phyloP scores from a whole-genome alignment of 1,284 basidiomycete species.

The Rhizoctonia solani region DNA sequence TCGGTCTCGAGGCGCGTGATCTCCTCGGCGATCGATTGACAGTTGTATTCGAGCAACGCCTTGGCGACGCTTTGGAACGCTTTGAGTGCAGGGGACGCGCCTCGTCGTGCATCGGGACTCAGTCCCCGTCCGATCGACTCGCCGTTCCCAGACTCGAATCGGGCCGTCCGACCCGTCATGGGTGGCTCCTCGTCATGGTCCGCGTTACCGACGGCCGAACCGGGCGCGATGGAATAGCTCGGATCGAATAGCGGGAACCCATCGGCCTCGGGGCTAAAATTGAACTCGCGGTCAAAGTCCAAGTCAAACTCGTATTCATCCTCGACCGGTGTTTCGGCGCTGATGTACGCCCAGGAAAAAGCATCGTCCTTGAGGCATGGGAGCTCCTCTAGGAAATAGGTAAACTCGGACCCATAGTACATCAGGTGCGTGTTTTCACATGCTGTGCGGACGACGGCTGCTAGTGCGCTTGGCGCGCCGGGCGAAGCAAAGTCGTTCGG shows the following conservation, averaged over 20 bases:
- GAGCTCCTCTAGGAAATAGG: conserved; percentile 33
- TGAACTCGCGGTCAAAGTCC: conserved; percentile 25
- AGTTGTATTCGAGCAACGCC: conserved; percentile 58
- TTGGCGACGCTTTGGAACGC: conserved; percentile 61
- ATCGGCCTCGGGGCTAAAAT: neutral
- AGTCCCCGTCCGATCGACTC: conserved; percentile 1
- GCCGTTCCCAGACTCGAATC: conserved; percentile 2
- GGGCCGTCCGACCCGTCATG: neutral
- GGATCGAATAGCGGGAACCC: conserved; percentile 15
- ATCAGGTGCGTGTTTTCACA: conserved; percentile 71
- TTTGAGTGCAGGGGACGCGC: conserved; percentile 56
- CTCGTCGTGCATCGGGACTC: conserved; percentile 43
- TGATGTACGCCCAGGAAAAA: conserved; percentile 67
- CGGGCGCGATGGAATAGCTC: conserved; percentile 9
- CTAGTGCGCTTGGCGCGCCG: conserved; percentile 69
- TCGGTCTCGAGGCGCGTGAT: conserved; percentile 69
- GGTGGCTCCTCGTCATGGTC: conserved; percentile 15
- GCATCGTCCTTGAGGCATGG: conserved; percentile 66
- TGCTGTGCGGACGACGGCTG: conserved; percentile 68
- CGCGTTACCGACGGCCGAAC: neutral
- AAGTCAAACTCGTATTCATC: conserved; percentile 46
- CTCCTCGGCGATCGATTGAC: conserved; percentile 71
- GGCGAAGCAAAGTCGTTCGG: conserved; percentile 75
- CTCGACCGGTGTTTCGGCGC: conserved; percentile 54
- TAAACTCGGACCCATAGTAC: conserved; percentile 67